phyloP scores from a whole-genome alignment of 2,329 filamentous ascomycete species.

The Pyricularia grisea region DNA sequence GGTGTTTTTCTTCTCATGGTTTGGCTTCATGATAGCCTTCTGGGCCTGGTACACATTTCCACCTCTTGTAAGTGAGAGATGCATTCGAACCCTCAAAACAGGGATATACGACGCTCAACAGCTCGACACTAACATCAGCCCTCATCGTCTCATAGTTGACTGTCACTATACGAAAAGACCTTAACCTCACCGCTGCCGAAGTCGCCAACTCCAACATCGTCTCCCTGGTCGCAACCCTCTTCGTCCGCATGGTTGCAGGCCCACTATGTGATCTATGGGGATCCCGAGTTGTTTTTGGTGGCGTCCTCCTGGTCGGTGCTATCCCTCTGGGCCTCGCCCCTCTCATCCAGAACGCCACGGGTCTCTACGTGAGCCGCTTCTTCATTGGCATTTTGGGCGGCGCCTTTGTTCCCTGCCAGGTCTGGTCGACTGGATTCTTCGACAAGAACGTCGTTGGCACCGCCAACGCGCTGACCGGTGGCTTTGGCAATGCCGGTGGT shows the following conservation, averaged over 20 bases:
- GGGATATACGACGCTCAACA: not conserved
- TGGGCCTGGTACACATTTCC: constrained; percentile 92
- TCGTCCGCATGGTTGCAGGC: constrained; percentile 70
- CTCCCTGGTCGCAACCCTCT: constrained; percentile 62
- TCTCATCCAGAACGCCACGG: constrained; percentile 56
- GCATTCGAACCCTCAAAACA: not conserved
- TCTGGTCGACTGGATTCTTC: constrained; percentile 89
- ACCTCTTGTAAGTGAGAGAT: constrained; percentile 52
- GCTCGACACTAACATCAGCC: not conserved
- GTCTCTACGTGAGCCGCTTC: constrained; percentile 67
- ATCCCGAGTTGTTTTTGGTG: constrained; percentile 69
- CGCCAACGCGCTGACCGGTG: constrained; percentile 76
- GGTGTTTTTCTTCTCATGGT: constrained; percentile 85
- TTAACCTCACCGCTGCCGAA: constrained; percentile 59
- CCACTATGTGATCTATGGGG: constrained; percentile 82
- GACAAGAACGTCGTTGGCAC: constrained; percentile 88
- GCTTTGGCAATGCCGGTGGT: constrained; percentile 79
- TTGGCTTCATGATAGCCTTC: constrained; percentile 80
- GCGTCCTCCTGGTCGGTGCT: constrained; percentile 65
- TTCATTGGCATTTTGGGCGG: constrained; percentile 74
- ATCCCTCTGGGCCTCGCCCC: constrained; percentile 78
- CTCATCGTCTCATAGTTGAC: constrained; percentile 36
- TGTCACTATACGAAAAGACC: constrained; percentile 70
- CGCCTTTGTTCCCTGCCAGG: constrained; percentile 77
- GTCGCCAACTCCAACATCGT: constrained; percentile 88